Evolutionary conservation across 164 flowering plant genomes (phyloP).

Genomic region (Piper betle): DNA sequence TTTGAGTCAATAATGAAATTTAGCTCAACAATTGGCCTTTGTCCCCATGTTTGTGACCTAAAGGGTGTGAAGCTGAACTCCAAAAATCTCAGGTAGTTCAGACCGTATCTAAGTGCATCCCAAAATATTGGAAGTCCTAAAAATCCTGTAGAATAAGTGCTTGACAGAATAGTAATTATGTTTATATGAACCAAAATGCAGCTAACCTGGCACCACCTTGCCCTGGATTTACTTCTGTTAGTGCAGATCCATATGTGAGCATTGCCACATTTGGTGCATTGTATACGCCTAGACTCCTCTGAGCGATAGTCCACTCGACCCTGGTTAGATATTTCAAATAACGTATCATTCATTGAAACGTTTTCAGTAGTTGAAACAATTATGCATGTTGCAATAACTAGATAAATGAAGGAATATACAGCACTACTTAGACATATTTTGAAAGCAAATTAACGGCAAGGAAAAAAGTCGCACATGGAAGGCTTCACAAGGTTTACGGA

Average conservation of each 20-base stretch:
- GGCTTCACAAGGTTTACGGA: conserved; percentile 43
- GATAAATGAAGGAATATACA: too few relatives aligned
- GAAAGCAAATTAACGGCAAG: neutral
- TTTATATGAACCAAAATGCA: neutral
- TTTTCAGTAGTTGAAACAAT: neutral
- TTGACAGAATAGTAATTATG: neutral
- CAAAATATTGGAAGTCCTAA: too few relatives aligned
- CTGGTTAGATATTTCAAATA: conserved; percentile 21
- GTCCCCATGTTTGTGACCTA: too few relatives aligned
- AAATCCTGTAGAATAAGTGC: neutral
- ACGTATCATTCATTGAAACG: neutral
- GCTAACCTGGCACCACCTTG: conserved; percentile 98
- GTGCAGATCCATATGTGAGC: conserved; percentile 99
- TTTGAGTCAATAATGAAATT: conserved; percentile 1
- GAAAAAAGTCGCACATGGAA: conserved; percentile 39
- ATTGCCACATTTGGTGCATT: conserved; percentile 91
- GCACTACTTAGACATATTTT: neutral
- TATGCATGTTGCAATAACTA: neutral
- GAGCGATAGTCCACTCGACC: conserved; percentile 47
- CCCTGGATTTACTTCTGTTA: conserved; percentile 72
- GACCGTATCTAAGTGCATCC: too few relatives aligned
- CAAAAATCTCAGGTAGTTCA: too few relatives aligned
- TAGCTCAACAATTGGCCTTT: too few relatives aligned
- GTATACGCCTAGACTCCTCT: conserved; percentile 92
- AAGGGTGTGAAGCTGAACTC: too few relatives aligned